A percentile compares a stretch with the other conserved stretches of the same genome.
Evolutionary conservation across 2,329 filamentous ascomycete genomes (phyloP).

Genomic region (Ascochyta koolunga): DNA sequence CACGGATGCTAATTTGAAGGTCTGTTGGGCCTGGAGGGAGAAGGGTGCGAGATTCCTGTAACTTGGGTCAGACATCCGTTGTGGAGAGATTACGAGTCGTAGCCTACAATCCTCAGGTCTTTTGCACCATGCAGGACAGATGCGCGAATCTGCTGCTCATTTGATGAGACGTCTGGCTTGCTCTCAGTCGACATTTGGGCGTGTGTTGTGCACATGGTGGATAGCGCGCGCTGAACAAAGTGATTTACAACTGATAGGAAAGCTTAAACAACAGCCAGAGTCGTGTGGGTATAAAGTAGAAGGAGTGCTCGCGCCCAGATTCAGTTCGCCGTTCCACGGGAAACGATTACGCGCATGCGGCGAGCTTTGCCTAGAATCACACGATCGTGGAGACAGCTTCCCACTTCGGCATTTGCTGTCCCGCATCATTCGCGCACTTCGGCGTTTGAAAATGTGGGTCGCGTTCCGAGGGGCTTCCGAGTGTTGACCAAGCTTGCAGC

Average conservation of each 20-base stretch:
- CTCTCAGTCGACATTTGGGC: conserved; percentile 26
- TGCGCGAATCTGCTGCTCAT: conserved; percentile 50
- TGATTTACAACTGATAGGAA: not conserved
- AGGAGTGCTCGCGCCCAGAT: not conserved
- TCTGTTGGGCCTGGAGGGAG: conserved; percentile 58
- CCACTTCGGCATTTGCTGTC: conserved; percentile 40
- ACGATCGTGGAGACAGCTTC: conserved; percentile 35
- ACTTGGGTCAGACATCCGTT: conserved; percentile 14
- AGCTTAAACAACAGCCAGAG: not conserved
- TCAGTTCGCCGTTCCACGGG: conserved; percentile 10
- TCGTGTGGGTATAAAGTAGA: not conserved
- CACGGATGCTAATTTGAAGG: conserved; percentile 68
- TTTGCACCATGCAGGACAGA: conserved; percentile 67
- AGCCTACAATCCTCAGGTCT: conserved; percentile 63
- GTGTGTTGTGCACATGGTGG: conserved; percentile 4
- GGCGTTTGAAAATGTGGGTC: conserved; percentile 31
- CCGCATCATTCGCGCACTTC: conserved; percentile 18
- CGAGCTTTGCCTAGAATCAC: conserved; percentile 29
- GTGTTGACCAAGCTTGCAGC: conserved; percentile 13
- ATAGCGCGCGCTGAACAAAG: not conserved
- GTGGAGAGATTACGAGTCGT: not conserved
- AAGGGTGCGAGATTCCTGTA: conserved; percentile 61
- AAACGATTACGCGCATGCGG: conserved; percentile 28
- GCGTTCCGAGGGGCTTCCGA: conserved; percentile 39
- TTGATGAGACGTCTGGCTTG: conserved; percentile 28